phyloP scores from a whole-genome alignment of 2,329 filamentous ascomycete genomes.

The Colletotrichum salicis region DNA sequence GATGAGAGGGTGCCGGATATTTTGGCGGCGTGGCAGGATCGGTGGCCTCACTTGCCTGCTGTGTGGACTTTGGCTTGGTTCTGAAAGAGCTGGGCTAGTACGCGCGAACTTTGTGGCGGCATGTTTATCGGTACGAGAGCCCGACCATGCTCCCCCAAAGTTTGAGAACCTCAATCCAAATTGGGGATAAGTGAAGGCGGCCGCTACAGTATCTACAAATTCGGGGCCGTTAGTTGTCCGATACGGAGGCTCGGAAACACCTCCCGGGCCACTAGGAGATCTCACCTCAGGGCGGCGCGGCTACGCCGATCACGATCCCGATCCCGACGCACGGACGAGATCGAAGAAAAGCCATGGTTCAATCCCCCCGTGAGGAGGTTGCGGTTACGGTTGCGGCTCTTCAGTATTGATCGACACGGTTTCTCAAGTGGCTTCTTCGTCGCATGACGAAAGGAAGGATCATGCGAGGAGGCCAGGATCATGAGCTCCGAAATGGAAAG shows the following conservation, averaged over 20 bases:
- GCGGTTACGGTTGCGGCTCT: background rate
- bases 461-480: background rate
- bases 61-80: conserved; percentile 98
- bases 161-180: too few species aligned
- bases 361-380: background rate
- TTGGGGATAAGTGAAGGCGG: too few species aligned
- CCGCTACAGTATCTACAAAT: too few species aligned
- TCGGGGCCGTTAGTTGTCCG: too few species aligned
- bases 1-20: conserved; percentile 95
- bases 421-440: background rate
- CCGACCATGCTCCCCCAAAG: too few species aligned
- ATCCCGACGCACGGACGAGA: background rate
- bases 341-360: background rate
- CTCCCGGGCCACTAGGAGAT: background rate
- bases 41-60: conserved; percentile 90
- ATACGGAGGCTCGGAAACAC: background rate
- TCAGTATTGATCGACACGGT: background rate
- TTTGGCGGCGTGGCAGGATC: conserved; percentile 91
- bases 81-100: conserved; percentile 50
- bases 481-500: background rate
- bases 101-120: too few species aligned
- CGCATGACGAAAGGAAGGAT: background rate
- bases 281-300: background rate
- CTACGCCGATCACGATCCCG: background rate
- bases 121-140: too few species aligned